Base-by-base conservation (phyloP, 805 yeast species). In the Vanderwaltozyma polyspora region DNA sequence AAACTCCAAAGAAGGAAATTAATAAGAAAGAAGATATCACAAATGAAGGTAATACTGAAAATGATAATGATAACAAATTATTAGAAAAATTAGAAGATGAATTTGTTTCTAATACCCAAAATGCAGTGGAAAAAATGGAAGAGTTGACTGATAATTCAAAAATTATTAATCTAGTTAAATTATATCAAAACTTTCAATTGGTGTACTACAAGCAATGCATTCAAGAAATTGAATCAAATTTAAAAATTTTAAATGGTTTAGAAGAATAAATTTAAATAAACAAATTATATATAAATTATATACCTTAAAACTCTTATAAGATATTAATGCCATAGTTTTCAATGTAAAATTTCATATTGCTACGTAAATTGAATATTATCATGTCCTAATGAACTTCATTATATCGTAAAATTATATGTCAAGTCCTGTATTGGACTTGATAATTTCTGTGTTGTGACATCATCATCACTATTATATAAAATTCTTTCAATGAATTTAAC, bases 71-170 rank as follows among this genome's bases (percentile, higher is more conserved):
- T 28, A 52, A 45, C 24, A 66, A 65, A 28, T 58, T 69, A 29
- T 55, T 74, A 15, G 80, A 73, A 34, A 64, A 62, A 28, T 66
- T 76, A 43, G 94, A 82, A 57, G 94, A 82, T 52, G 89, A 79
- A 41, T 70, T 82, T 43, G 91, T 82, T 24, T 72, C 76, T 44
- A 83, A 85, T 18, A 81, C 86, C 4, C 79, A 80, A 37, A 62
- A 68, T 19, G 91, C 94, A 0, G 91, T 80, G n/a, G 72, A 74
- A 46, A 74, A 76, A 35, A 80, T 82, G 91, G 75, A 79, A 55
- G 72, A 68, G 43, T 63, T 82, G 36, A 72, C 82, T 44, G 73
- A 70, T 41, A 84, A 87, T 17, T 65, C 74, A 9, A 80, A 78
- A 55, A 64, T 75, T 35, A 66, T 81, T 31, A 67, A 70, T 38